phyloP scores from a whole-genome alignment of 2,329 filamentous ascomycete species.

The Gaeumannomyces tritici region DNA sequence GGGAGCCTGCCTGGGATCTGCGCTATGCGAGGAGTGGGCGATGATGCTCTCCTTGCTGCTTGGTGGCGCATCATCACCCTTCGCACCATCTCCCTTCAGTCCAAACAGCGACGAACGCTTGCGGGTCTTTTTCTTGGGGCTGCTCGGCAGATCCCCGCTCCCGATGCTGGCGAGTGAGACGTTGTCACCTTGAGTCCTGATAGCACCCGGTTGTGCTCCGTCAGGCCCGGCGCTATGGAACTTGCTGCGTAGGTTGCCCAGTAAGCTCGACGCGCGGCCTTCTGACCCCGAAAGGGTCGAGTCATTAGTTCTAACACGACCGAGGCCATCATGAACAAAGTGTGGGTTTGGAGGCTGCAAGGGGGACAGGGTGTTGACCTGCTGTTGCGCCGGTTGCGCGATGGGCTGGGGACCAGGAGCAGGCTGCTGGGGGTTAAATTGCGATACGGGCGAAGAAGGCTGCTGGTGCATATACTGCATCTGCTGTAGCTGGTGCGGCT shows the following conservation, averaged over 20 bases:
- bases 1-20: slow-evolving; percentile 4
- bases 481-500: slow-evolving; percentile 10
- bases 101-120: slow-evolving; percentile 31
- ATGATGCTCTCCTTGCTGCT: slow-evolving; percentile 10
- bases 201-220: background rate
- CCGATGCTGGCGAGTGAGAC: slow-evolving; percentile 18
- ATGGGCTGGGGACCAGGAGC: background rate
- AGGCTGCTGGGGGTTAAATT: background rate
- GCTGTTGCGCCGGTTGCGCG: background rate
- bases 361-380: slow-evolving; percentile 1
- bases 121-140: slow-evolving; percentile 12
- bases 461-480: background rate
- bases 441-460: background rate
- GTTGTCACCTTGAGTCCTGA: background rate
- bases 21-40: background rate
- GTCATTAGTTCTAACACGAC: slow-evolving; percentile 7
- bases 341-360: slow-evolving; percentile 2
- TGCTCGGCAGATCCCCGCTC: slow-evolving; percentile 26
- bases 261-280: background rate
- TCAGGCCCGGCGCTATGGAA: slow-evolving; percentile 6
- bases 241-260: slow-evolving; percentile 3
- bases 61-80: slow-evolving; percentile 14
- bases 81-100: slow-evolving; percentile 13
- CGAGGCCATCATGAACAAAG: background rate
- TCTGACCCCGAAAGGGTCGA: background rate